These are phyloP conservation scores for Didymella keratinophila DNA, from an alignment of 2,329 filamentous ascomycete species.

Conservation along the genomic window DNA sequence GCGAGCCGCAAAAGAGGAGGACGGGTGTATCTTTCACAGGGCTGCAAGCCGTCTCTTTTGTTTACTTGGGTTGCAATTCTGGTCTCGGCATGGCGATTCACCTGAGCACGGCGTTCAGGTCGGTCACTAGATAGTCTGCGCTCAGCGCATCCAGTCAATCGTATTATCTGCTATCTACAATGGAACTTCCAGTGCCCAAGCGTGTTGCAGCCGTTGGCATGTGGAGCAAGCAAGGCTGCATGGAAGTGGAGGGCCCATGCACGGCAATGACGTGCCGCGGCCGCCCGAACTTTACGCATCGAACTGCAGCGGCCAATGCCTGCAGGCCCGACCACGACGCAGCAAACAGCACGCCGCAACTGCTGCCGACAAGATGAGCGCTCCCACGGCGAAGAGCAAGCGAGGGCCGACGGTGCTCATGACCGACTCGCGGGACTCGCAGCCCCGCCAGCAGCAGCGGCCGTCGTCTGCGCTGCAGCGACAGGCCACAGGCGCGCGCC, in stretches of 20 bases:
- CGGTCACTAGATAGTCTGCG: slow-evolving; percentile 12
- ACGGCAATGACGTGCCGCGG: slow-evolving; percentile 19
- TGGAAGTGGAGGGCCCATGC: slow-evolving; percentile 4
- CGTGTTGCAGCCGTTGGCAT: slow-evolving; percentile 14
- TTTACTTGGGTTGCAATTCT: slow-evolving; percentile 6
- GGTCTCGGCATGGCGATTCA: neutral
- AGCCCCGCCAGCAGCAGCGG: slow-evolving; percentile 36
- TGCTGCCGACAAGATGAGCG: slow-evolving; percentile 38
- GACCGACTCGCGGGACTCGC: slow-evolving; percentile 64
- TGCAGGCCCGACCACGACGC: neutral
- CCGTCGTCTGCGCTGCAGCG: slow-evolving; percentile 40
- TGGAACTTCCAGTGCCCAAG: neutral
- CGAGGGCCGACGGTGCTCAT: slow-evolving; percentile 55
- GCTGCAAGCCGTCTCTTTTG: slow-evolving; percentile 19
- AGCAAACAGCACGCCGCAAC: neutral
- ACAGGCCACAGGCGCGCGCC: slow-evolving; percentile 62
- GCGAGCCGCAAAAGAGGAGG: slow-evolving; percentile 8
- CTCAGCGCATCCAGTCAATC: neutral
- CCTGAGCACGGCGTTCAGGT: slow-evolving; percentile 16
- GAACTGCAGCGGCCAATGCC: neutral
- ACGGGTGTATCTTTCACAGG: neutral
- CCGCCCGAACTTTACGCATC: slow-evolving; percentile 17
- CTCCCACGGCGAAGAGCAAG: slow-evolving; percentile 48
- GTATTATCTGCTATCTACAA: neutral
- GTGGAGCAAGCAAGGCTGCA: slow-evolving; percentile 23